Percentiles rank a stretch among this genome's conserved stretches.
These are phyloP conservation scores for Yamadazyma membranifaciens DNA, from an alignment of 1,139 yeast genomes.

Conservation along the genomic window DNA sequence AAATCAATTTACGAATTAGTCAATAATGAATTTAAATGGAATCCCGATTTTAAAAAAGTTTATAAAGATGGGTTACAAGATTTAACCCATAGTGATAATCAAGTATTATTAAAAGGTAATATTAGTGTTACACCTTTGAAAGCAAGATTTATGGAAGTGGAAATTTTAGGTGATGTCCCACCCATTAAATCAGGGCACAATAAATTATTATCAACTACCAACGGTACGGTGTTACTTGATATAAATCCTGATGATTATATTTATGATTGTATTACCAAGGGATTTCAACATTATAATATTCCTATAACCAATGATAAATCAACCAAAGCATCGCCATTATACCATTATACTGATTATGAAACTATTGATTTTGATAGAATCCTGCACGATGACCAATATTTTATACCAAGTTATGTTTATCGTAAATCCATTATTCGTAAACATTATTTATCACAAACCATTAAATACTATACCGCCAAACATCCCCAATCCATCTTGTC, in stretches of 20 bases:
- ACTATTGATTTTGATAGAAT: slow-evolving; percentile 74
- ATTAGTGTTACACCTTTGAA: slow-evolving; percentile 79
- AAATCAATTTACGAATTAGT: slow-evolving; percentile 46
- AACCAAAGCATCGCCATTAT: slow-evolving; percentile 22
- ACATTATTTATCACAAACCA: slow-evolving; percentile 80
- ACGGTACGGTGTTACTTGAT: slow-evolving; percentile 27
- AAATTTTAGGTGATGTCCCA: slow-evolving; percentile 53
- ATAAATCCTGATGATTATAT: slow-evolving; percentile 49
- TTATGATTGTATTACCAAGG: slow-evolving; percentile 50
- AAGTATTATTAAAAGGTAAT: slow-evolving; percentile 51
- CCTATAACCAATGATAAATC: slow-evolving; percentile 25
- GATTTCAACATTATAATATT: slow-evolving; percentile 31
- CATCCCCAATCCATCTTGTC: slow-evolving; percentile 65
- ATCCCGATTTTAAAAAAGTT: slow-evolving; percentile 74
- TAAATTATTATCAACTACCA: neutral
- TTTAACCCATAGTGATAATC: slow-evolving; percentile 53
- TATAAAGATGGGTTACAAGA: slow-evolving; percentile 58
- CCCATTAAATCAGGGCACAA: slow-evolving; percentile 15
- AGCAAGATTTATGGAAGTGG: slow-evolving; percentile 65
- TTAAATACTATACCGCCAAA: slow-evolving; percentile 70
- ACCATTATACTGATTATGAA: slow-evolving; percentile 91
- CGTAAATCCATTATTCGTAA: slow-evolving; percentile 87
- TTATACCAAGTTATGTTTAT: slow-evolving; percentile 78
- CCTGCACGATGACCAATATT: slow-evolving; percentile 41
- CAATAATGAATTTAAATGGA: slow-evolving; percentile 60